Conservation (phyloP, 1,139 yeast species). For the Yamadazyma dendronema region DNA sequence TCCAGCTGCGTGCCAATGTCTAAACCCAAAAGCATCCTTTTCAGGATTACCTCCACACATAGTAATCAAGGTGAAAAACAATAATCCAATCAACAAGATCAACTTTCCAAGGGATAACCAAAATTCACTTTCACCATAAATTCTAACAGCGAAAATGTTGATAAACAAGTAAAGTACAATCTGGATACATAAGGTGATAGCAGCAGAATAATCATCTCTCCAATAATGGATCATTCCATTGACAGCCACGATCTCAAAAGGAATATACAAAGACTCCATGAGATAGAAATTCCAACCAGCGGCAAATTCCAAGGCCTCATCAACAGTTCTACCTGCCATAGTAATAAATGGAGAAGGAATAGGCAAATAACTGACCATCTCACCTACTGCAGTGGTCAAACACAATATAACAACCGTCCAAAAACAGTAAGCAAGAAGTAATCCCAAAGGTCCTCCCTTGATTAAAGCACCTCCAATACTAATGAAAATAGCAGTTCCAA, state of each 20-base stretch:
- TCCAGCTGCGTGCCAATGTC: constrained; percentile 52
- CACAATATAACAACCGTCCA: constrained; percentile 51
- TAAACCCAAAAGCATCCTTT: constrained; percentile 62
- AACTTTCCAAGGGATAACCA: constrained; percentile 76
- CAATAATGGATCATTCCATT: constrained; percentile 75
- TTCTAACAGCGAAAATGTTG: constrained; percentile 65
- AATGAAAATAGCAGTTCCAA: constrained; percentile 57
- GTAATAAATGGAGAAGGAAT: constrained; percentile 58
- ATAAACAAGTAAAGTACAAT: constrained; percentile 58
- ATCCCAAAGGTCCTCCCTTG: constrained; percentile 45
- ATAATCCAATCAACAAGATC: constrained; percentile 63
- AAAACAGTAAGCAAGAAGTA: constrained; percentile 37
- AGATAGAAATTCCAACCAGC: constrained; percentile 81
- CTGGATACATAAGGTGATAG: constrained; percentile 59
- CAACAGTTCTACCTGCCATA: constrained; percentile 52
- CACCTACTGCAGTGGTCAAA: constrained; percentile 74
- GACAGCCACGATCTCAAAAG: constrained; percentile 77
- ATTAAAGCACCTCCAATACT: constrained; percentile 45
- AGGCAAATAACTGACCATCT: constrained; percentile 78
- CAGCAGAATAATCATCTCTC: constrained; percentile 70
- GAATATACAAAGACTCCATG: constrained; percentile 69
- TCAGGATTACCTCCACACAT: constrained; percentile 86
- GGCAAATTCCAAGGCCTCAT: constrained; percentile 71
- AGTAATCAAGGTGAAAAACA: constrained; percentile 67
- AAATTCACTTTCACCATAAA: constrained; percentile 77